A percentile compares a stretch with the other conserved stretches of the same genome.
Conservation (phyloP, 1,139 yeast genomes). For the Geotrichum siamense region DNA sequence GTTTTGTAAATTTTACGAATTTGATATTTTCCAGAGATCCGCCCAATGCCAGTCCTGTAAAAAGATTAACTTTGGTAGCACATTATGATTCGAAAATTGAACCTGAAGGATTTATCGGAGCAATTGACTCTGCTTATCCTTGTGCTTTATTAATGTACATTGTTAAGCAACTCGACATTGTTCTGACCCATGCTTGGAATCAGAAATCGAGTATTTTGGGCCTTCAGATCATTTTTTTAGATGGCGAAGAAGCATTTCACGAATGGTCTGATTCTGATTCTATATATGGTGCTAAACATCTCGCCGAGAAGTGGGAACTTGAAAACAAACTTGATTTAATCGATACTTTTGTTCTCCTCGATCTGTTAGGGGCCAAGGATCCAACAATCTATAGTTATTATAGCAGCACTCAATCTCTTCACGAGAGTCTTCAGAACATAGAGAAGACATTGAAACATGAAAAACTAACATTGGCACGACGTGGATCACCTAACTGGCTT, state of each 20-base stretch:
- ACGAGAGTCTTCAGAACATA: conserved; percentile 33
- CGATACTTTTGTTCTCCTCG: conserved; percentile 43
- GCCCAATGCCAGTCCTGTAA: conserved; percentile 25
- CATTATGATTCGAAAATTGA: conserved; percentile 47
- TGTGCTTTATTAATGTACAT: conserved; percentile 46
- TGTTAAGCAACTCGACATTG: conserved; percentile 34
- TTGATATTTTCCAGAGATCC: conserved; percentile 36
- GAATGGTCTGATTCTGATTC: conserved; percentile 48
- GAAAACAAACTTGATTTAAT: conserved; percentile 30
- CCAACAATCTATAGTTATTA: conserved; percentile 43
- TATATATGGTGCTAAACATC: conserved; percentile 47
- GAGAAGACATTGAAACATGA: conserved; percentile 22
- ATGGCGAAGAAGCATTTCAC: conserved; percentile 52
- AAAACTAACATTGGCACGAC: conserved; percentile 10
- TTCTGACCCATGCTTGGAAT: conserved; percentile 29
- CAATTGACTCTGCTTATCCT: conserved; percentile 52
- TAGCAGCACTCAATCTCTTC: conserved; percentile 38
- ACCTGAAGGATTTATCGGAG: conserved; percentile 53
- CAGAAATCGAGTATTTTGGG: conserved; percentile 29
- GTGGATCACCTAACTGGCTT: conserved; percentile 7
- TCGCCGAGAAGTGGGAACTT: conserved; percentile 40
- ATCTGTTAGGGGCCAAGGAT: conserved; percentile 41
- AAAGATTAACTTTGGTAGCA: conserved; percentile 43
- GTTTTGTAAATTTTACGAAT: conserved; percentile 41
- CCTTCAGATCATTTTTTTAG: conserved; percentile 46